phyloP scores from a whole-genome alignment of 2,329 filamentous ascomycete genomes.

The Capronia epimyces region DNA sequence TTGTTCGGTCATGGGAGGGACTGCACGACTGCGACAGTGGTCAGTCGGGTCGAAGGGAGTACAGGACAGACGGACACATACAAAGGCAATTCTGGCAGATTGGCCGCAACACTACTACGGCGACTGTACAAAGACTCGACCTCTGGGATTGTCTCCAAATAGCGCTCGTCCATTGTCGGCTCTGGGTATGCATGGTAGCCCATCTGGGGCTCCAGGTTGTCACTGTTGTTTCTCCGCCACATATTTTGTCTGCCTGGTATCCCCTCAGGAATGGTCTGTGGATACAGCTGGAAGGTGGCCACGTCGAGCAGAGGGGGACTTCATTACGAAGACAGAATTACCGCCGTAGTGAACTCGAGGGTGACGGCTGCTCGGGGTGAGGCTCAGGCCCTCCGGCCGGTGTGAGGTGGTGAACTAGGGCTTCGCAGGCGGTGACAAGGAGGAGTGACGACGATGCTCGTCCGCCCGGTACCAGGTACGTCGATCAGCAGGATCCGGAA shows the following conservation, averaged over 20 bases:
- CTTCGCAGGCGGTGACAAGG: not conserved
- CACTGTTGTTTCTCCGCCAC: constrained; percentile 17
- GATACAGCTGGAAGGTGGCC: constrained; percentile 5
- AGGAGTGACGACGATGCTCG: not conserved
- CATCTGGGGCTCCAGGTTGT: constrained; percentile 20
- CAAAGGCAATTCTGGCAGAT: constrained; percentile 38
- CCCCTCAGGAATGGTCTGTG: constrained; percentile 4
- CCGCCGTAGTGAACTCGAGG: not conserved
- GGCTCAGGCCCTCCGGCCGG: not conserved
- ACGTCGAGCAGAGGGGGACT: constrained; percentile 1
- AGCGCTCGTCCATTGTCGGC: constrained; percentile 37
- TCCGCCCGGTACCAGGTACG: not conserved
- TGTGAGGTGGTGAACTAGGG: no score
- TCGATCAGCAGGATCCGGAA: not conserved
- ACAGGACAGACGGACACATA: constrained; percentile 29
- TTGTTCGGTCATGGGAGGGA: constrained; percentile 22
- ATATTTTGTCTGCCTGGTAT: constrained; percentile 9
- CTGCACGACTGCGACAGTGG: constrained; percentile 21
- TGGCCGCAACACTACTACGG: constrained; percentile 27
- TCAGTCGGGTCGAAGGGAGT: not conserved
- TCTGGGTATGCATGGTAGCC: constrained; percentile 22
- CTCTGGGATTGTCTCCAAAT: constrained; percentile 37
- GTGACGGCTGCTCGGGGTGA: not conserved
- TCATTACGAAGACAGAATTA: constrained; percentile 7
- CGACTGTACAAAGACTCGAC: constrained; percentile 34